Evolutionary conservation across 495 filamentous ascomycete genomes (phyloP).

Genomic region (Pseudomonodictys pantanalensis): DNA sequence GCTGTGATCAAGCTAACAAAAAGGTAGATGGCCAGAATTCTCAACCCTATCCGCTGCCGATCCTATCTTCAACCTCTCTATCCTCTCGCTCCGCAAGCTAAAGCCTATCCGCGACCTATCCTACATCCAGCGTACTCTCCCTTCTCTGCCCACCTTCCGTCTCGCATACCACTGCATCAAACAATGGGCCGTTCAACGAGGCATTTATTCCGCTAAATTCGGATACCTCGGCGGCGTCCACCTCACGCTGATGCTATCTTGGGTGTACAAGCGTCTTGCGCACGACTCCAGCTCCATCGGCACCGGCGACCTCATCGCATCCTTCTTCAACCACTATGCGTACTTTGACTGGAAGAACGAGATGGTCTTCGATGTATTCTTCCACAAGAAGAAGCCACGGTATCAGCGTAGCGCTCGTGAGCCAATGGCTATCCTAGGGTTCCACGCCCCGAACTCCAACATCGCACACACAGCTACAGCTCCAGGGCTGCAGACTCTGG

Average conservation of each 20-base stretch:
- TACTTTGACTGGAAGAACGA: conserved; percentile 51
- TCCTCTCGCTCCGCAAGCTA: conserved; percentile 50
- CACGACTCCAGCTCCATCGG: conserved; percentile 27
- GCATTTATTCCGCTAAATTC: conserved; percentile 57
- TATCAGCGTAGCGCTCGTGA: conserved; percentile 53
- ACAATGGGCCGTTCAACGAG: conserved; percentile 53
- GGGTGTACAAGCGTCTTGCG: conserved; percentile 51
- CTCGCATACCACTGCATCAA: conserved; percentile 52
- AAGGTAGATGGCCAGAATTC: conserved; percentile 39
- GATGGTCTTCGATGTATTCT: conserved; percentile 52
- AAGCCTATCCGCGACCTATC: conserved; percentile 56
- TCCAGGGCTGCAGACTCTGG: conserved; percentile 48
- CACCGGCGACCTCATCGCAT: conserved; percentile 45
- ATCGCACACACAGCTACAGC: conserved; percentile 49
- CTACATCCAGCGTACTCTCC: conserved; percentile 53
- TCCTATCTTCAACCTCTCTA: conserved; percentile 49
- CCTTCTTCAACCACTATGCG: conserved; percentile 60
- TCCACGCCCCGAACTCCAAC: conserved; percentile 54
- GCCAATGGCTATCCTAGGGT: conserved; percentile 55
- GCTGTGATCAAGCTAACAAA: conserved; percentile 4
- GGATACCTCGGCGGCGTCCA: conserved; percentile 59
- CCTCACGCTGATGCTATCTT: conserved; percentile 54
- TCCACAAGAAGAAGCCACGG: conserved; percentile 42
- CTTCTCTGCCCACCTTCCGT: conserved; percentile 51
- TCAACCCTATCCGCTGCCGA: conserved; percentile 36